A percentile compares a stretch with the other conserved stretches of the same genome.
phyloP scores from a whole-genome alignment of 805 yeast genomes.

The Sugiyamaella floridensis region DNA sequence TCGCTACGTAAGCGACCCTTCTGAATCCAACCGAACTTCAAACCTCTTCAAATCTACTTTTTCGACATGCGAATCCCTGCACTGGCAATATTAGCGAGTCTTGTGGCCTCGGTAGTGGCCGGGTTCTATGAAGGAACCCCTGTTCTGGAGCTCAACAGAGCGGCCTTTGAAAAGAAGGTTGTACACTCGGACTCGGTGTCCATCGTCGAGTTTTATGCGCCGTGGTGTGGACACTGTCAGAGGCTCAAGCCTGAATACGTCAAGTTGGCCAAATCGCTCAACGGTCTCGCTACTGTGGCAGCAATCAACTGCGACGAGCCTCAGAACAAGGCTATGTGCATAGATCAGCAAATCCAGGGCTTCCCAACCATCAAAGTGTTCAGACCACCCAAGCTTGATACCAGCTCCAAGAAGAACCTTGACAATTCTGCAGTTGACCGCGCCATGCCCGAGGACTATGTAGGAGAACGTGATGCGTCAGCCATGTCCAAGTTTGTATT shows the following conservation, averaged over 20 bases:
- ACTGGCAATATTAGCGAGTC: not conserved
- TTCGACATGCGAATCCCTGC: not conserved
- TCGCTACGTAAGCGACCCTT: not conserved
- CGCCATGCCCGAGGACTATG: slow-evolving; percentile 19
- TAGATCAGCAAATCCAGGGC: slow-evolving; percentile 57
- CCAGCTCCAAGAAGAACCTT: slow-evolving; percentile 2
- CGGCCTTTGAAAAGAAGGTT: slow-evolving; percentile 56
- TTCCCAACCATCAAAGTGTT: slow-evolving; percentile 80
- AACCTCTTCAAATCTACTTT: not conserved
- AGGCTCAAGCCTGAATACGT: slow-evolving; percentile 67
- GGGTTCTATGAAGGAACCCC: slow-evolving; percentile 39
- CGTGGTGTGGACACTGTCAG: slow-evolving; percentile 98
- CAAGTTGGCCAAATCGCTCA: slow-evolving; percentile 55
- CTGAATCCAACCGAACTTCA: not conserved
- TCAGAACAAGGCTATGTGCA: slow-evolving; percentile 62
- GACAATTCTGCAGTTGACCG: slow-evolving; percentile 22
- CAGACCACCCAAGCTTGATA: slow-evolving; percentile 61
- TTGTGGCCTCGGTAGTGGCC: slow-evolving; percentile 1
- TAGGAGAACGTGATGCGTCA: slow-evolving; percentile 26
- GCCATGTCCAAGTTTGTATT: slow-evolving; percentile 25
- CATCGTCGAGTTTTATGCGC: slow-evolving; percentile 87
- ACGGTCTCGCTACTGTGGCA: slow-evolving; percentile 35
- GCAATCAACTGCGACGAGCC: slow-evolving; percentile 81
- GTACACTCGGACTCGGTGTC: slow-evolving; percentile 68
- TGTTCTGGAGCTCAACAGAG: slow-evolving; percentile 49